A percentile compares a stretch with the other conserved stretches of the same genome.
Evolutionary conservation across 768 basidiomycete species (phyloP).

Genomic region (Vishniacozyma victoriae): DNA sequence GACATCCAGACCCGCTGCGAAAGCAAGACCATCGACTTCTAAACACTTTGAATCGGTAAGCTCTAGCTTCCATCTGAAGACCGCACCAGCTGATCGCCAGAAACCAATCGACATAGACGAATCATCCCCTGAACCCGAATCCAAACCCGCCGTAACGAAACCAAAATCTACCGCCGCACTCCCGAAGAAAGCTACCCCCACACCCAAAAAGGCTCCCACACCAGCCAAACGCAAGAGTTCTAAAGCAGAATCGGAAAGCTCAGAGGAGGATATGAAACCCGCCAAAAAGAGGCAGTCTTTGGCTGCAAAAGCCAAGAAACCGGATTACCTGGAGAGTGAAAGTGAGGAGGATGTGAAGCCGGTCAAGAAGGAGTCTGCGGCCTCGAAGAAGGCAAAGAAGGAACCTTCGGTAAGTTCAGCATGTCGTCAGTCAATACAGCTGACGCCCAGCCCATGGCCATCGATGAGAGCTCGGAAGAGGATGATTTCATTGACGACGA

Average conservation of each 20-base stretch:
- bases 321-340: no score
- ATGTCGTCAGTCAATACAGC: background rate
- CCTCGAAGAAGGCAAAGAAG: no score
- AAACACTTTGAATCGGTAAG: constrained; percentile 27
- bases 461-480: constrained; percentile 22
- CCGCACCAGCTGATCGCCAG: no score
- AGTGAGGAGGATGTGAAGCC: constrained; percentile 14
- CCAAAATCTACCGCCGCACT: no score
- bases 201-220: background rate
- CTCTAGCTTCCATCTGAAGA: background rate
- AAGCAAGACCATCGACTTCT: constrained; percentile 16
- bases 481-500: constrained; percentile 21
- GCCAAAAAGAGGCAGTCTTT: constrained; percentile 14
- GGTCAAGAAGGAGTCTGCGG: constrained; percentile 11
- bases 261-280: constrained; percentile 12
- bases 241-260: constrained; percentile 11
- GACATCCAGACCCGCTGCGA: background rate
- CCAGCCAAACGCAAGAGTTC: background rate
- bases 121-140: background rate
- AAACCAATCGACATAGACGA: no score
- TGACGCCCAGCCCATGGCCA: constrained; percentile 29
- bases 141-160: constrained; percentile 5
- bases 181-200: background rate
- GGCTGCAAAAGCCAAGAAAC: background rate
- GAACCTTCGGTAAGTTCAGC: background rate